Conservation (phyloP, 2,329 filamentous ascomycete genomes). For the Sphaerulina populicola region DNA sequence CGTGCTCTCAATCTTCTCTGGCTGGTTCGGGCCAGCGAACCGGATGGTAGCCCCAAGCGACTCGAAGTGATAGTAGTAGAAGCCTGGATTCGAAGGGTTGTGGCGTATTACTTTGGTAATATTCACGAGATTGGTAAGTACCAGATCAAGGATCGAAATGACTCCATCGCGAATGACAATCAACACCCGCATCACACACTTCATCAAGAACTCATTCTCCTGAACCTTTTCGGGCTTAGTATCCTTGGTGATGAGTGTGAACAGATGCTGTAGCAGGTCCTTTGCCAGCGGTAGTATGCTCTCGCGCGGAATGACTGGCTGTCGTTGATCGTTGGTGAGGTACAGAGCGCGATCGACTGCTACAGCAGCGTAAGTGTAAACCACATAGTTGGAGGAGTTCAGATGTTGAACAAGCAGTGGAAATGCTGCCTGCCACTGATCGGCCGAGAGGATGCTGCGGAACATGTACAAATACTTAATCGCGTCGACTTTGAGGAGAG, state of each 20-base stretch:
- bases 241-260: slow-evolving; percentile 82
- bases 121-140: slow-evolving; percentile 74
- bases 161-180: slow-evolving; percentile 86
- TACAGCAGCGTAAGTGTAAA: slow-evolving; percentile 95
- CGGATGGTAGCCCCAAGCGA: slow-evolving; percentile 81
- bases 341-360: slow-evolving; percentile 89
- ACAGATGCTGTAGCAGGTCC: slow-evolving; percentile 80
- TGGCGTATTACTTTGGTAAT: slow-evolving; percentile 88
- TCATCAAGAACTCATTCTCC: slow-evolving; percentile 98
- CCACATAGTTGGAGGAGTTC: slow-evolving; percentile 83
- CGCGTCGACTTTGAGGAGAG: slow-evolving; percentile 90
- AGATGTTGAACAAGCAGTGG: slow-evolving; percentile 85
- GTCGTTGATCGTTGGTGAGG: slow-evolving; percentile 65
- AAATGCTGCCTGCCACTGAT: slow-evolving; percentile 86
- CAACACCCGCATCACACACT: slow-evolving; percentile 93
- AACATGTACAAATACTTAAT: slow-evolving; percentile 98
- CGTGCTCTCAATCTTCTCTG: slow-evolving; percentile 66
- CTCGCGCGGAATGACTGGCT: slow-evolving; percentile 68
- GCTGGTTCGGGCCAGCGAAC: slow-evolving; percentile 60
- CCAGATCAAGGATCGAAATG: slow-evolving; percentile 61
- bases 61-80: slow-evolving; percentile 99
- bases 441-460: slow-evolving; percentile 83
- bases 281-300: slow-evolving; percentile 76
- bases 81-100: slow-evolving; percentile 94
- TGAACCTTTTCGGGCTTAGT: slow-evolving; percentile 83